Evolutionary conservation across 495 filamentous ascomycete species (phyloP).

Genomic region (Aspergillus incahuasiensis): DNA sequence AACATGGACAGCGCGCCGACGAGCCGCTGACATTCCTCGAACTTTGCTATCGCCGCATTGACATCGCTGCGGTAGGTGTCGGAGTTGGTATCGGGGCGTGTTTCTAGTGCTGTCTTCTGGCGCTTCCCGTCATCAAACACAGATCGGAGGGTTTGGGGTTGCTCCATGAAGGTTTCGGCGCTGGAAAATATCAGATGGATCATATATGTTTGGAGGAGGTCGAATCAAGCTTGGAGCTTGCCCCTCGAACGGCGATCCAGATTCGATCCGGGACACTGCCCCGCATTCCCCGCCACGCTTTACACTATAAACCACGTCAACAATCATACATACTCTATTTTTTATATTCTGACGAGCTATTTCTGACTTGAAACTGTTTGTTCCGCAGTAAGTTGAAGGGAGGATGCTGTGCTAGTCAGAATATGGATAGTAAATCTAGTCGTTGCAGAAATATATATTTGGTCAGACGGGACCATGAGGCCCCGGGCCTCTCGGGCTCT

Average conservation of each 20-base stretch:
- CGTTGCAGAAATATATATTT: not conserved
- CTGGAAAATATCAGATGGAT: not conserved
- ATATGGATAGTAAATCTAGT: too few relatives aligned
- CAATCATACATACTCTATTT: too few relatives aligned
- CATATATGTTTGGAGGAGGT: not conserved
- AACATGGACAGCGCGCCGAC: conserved; percentile 72
- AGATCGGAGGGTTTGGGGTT: conserved; percentile 54
- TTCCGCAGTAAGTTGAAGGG: too few relatives aligned
- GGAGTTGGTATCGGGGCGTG: conserved; percentile 47
- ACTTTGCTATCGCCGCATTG: conserved; percentile 57
- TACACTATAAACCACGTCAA: not conserved
- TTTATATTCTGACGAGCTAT: too few relatives aligned
- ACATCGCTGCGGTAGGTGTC: conserved; percentile 64
- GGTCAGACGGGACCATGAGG: not conserved
- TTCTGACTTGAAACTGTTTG: too few relatives aligned
- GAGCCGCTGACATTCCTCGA: conserved; percentile 67
- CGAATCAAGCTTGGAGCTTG: conserved; percentile 14
- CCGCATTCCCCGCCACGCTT: conserved; percentile 7
- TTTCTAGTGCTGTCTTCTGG: conserved; percentile 47
- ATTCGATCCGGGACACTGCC: conserved; percentile 11
- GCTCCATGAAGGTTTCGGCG: conserved; percentile 43
- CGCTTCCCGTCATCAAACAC: conserved; percentile 55
- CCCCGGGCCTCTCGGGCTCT: not conserved
- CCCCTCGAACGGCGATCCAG: conserved; percentile 9
- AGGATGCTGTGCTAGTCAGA: too few relatives aligned